Evolutionary conservation across 805 yeast genomes (phyloP), one percentile per base, ranked within the genome.

Genomic region (Candida nemodendra): DNA sequence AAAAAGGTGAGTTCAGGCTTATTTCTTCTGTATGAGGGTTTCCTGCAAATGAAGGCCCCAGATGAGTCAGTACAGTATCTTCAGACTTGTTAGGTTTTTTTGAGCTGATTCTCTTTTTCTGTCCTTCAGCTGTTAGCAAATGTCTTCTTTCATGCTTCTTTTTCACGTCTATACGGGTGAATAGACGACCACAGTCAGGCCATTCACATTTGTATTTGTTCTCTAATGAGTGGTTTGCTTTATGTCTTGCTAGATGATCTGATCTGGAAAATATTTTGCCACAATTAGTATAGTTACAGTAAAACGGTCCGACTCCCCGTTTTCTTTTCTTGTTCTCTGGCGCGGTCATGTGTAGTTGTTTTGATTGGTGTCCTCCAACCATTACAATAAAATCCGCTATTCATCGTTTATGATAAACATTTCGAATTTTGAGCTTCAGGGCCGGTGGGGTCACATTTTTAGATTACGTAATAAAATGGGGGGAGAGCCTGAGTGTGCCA

Each of bases 241-340:
- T 69, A 48, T 79, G 85, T 28, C 84, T 59, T 2, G 78, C 64
- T 9, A 79, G 56, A 54, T 79, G 84, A 51, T 79, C 85, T 2
- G 78, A 71, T 30, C 84, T 54, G 12, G 76, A 65, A 46, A 79
- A 79, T 3, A 69, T 61, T 52, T 78, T 78, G 15, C 62, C 65
- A 51, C 85, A 79, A 17, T 65, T 66, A 11, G 60, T 61, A 41
- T 54, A 51, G 23, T 66, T 67, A 49, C 78, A 74, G 29, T 32
- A 26, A 32, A 16, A 40, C 3, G 44, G 40, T 1, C 48, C 51
- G 5, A 9, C 18, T 2, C 48, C 35, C 17, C 51, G 33, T 14
- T 40, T 46, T 9, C 53, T 34, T 11, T 23, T 39, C 21, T 38
- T 42, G 4, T 17, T n/a, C n/a, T n/a, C n/a, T n/a, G n/a, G n/a